Percentiles rank a stretch among this genome's conserved stretches.
These are phyloP conservation scores for Venturia asperata DNA, from an alignment of 2,329 filamentous ascomycete genomes.

Conservation along the genomic window DNA sequence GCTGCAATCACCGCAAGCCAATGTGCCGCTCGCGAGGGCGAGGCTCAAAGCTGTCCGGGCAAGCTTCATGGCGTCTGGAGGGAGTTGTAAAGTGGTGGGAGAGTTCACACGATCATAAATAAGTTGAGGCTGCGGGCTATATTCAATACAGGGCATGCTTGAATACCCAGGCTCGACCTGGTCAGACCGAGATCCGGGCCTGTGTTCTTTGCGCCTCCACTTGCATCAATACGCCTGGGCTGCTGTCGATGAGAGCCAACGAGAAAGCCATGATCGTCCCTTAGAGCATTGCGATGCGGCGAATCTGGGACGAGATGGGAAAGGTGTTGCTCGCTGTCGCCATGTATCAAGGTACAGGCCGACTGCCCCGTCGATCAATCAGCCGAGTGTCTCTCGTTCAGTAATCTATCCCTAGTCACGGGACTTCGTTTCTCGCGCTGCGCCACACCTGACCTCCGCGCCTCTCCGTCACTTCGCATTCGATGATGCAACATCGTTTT, in stretches of 20 bases:
- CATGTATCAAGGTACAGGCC: neutral
- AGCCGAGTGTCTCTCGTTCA: too few species aligned
- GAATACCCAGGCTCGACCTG: neutral
- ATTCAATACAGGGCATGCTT: neutral
- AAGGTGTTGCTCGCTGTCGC: neutral
- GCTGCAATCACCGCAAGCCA: slow-evolving; percentile 35
- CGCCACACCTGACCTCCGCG: too few species aligned
- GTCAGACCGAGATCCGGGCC: neutral
- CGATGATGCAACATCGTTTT: too few species aligned
- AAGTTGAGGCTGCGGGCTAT: neutral
- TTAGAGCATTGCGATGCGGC: neutral
- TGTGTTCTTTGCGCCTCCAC: neutral
- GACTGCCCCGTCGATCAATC: too few species aligned
- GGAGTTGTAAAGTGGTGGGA: neutral
- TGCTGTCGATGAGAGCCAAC: neutral
- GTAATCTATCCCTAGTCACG: too few species aligned
- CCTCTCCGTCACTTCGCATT: too few species aligned
- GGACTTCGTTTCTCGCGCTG: too few species aligned
- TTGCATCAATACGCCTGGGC: neutral
- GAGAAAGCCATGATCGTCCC: neutral
- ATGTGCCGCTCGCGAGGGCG: neutral
- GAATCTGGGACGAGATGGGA: neutral
- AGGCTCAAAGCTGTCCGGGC: neutral
- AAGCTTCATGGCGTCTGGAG: neutral
- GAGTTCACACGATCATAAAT: neutral